Base-by-base conservation (phyloP, 2,329 filamentous ascomycete species). In the Paracoccidioides brasiliensis region DNA sequence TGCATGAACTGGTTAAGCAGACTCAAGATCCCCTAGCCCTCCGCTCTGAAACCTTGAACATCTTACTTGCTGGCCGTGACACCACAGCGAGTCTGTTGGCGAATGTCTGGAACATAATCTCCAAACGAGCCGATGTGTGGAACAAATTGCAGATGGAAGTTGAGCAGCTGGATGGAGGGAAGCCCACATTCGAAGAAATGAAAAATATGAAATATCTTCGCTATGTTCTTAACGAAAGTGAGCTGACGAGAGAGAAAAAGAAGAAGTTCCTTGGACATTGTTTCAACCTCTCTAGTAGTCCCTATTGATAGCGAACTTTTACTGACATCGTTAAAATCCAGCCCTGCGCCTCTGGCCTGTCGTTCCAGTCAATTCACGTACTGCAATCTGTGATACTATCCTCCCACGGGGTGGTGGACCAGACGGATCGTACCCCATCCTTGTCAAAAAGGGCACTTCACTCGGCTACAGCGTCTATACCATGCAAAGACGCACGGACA, bases 181-280 rank as follows among this genome's bases (percentile, higher is more conserved):
- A 67, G 52, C 70, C 69, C 0, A 89, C 85, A 0, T 95, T 94
- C 68, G 79, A 82, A n/a, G 80, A 95, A 66, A 77, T 95, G 56
- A 95, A 95, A 76, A 78, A 78, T 61, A 95, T 95, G 88, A 85
- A 86, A 63, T 95, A 93, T 68, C 79, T 93, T 8, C 75, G 72
- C 52, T 73, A 84, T 62, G 73, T 86, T 52, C 77, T 94, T 62
- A 85, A 88, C 71, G 88, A 94, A 72, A 85, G 59, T 61, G 40
- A 37, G 57, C 15, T 22, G 8, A 32, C 45, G 15, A 49, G 8
- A 22, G n/a, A 14, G 3, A 37, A 9, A 28, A 7, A 4, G 41
- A 52, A 14, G 3, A 10, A 2, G 43, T 33, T 22, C 22, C 22
- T 22, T 22, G 22, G 22, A 22, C 22, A 22, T 22, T 22, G 22